These are phyloP conservation scores for Boletus rubescentipes DNA, from an alignment of 768 basidiomycete species.

Conservation along the genomic window DNA sequence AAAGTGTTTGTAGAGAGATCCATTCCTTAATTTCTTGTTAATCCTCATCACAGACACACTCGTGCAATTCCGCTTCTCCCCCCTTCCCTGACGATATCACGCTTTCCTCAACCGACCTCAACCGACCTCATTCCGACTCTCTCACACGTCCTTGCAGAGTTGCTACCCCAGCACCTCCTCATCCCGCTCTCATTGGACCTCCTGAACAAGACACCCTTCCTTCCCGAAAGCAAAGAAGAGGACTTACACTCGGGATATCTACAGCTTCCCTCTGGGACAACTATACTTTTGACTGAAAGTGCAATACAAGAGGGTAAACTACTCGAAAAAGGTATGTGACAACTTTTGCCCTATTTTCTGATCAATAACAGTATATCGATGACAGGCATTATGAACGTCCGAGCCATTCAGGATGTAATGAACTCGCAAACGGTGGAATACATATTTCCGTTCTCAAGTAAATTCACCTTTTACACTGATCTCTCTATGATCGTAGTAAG, in stretches of 20 bases:
- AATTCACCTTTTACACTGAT: constrained; percentile 71
- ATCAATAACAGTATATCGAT: neutral
- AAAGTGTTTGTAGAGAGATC: constrained; percentile 52
- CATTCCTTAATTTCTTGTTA: neutral
- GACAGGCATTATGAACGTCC: constrained; percentile 63
- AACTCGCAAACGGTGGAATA: constrained; percentile 67
- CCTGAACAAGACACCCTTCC: constrained; percentile 58
- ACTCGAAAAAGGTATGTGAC: constrained; percentile 42
- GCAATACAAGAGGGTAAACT: constrained; percentile 69
- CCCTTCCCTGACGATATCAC: constrained; percentile 59
- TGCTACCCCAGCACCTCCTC: constrained; percentile 56
- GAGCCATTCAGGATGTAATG: constrained; percentile 62
- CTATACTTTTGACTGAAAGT: constrained; percentile 63
- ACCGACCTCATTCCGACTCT: constrained; percentile 44
- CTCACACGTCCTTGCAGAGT: constrained; percentile 49
- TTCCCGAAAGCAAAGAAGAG: constrained; percentile 66
- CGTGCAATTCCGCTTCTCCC: constrained; percentile 67
- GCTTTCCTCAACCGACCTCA: constrained; percentile 50
- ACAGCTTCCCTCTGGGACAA: constrained; percentile 64
- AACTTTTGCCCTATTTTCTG: neutral
- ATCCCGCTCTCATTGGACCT: constrained; percentile 62
- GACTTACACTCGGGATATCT: constrained; percentile 74
- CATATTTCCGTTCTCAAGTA: constrained; percentile 68
- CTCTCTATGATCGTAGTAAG: constrained; percentile 61
- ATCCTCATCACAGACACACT: constrained; percentile 50